A percentile compares a stretch with the other conserved stretches of the same genome.
These are phyloP conservation scores for Linderina pennispora DNA, from an alignment of 192 early-diverging fungal species.

Conservation along the genomic window DNA sequence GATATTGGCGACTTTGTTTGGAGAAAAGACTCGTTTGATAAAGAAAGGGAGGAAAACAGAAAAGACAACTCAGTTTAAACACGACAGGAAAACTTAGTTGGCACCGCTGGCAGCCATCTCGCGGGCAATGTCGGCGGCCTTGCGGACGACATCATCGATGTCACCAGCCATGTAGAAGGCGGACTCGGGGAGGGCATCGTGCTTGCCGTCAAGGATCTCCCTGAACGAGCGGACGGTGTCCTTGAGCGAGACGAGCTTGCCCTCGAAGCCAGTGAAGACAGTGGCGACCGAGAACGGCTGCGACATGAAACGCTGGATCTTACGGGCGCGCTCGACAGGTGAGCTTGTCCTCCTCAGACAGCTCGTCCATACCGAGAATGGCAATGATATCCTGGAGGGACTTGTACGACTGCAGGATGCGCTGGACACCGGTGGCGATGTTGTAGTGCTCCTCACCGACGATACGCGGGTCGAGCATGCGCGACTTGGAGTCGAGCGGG, in stretches of 20 bases:
- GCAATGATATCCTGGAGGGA: slow-evolving; percentile 99
- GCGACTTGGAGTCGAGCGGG: slow-evolving; percentile 96
- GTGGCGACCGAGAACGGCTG: slow-evolving; percentile 97
- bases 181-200: slow-evolving; percentile 89
- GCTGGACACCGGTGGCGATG: slow-evolving; percentile 88
- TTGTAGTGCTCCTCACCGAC: slow-evolving; percentile 94
- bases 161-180: slow-evolving; percentile 99
- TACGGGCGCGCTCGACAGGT: slow-evolving; percentile 98
- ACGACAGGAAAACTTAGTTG: slow-evolving; percentile 11
- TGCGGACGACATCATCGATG: slow-evolving; percentile 88
- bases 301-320: slow-evolving; percentile 99
- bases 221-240: slow-evolving; percentile 97
- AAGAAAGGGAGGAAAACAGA: neutral
- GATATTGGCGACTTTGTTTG: no score
- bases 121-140: slow-evolving; percentile 79
- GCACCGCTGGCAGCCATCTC: slow-evolving; percentile 52
- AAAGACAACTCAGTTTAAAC: neutral
- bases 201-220: slow-evolving; percentile 96
- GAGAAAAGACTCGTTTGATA: no score
- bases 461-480: slow-evolving; percentile 95
- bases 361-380: slow-evolving; percentile 99
- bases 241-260: slow-evolving; percentile 81
- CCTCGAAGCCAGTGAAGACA: slow-evolving; percentile 96
- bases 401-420: slow-evolving; percentile 98
- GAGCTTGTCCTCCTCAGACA: slow-evolving; percentile 98